Evolutionary conservation across 768 basidiomycete species (phyloP).

Genomic region (Hortiboletus campestris): DNA sequence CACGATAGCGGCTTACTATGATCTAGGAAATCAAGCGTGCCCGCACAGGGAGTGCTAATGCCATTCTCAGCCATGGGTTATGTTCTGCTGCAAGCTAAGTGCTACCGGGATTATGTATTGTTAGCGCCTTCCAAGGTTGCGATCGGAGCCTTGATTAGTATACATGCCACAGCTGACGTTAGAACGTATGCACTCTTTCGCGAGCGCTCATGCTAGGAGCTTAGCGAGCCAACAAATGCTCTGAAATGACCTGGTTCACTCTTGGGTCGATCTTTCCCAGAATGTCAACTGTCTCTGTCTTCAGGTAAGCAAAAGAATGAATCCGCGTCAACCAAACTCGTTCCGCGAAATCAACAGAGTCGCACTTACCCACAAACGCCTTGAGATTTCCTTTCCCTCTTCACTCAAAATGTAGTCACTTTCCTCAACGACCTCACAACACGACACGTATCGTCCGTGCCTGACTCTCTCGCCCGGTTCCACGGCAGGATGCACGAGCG

Average conservation of each 20-base stretch:
- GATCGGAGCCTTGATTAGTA: background rate
- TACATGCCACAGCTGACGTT: background rate
- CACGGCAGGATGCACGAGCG: slow-evolving; percentile 34
- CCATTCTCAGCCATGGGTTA: too few species aligned
- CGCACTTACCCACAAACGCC: slow-evolving; percentile 34
- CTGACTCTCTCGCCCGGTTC: slow-evolving; percentile 21
- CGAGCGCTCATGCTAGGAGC: background rate
- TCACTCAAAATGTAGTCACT: slow-evolving; percentile 33
- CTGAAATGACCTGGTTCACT: slow-evolving; percentile 25
- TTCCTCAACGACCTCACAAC: slow-evolving; percentile 27
- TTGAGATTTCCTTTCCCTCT: slow-evolving; percentile 30
- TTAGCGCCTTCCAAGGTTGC: background rate
- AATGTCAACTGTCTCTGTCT: slow-evolving; percentile 30
- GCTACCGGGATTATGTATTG: background rate
- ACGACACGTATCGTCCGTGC: slow-evolving; percentile 33
- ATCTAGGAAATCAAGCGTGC: background rate
- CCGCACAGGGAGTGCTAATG: too few species aligned
- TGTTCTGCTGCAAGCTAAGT: too few species aligned
- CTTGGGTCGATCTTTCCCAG: slow-evolving; percentile 28
- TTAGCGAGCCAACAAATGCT: slow-evolving; percentile 22
- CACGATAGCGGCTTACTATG: background rate
- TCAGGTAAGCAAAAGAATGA: background rate
- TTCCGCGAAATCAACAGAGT: background rate
- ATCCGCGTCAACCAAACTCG: background rate
- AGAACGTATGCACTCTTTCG: background rate